Conservation (phyloP, 176 grass and related monocot genomes). For the Oryza officinalis region DNA sequence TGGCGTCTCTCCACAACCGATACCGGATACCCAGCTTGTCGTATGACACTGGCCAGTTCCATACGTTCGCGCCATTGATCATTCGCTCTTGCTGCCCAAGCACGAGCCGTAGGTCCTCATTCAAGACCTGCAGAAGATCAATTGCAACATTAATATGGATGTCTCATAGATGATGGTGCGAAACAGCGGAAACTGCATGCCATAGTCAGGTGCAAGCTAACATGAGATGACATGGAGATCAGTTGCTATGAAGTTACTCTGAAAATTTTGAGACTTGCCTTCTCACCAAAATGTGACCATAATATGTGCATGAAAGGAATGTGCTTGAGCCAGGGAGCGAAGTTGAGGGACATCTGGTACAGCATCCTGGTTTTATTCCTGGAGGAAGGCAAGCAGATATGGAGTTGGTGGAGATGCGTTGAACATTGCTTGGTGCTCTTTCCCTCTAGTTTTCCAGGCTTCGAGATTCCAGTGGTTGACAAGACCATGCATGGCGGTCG, state of each 20-base stretch:
- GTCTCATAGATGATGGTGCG: background rate
- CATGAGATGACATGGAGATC: background rate
- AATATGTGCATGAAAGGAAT: conserved; percentile 75
- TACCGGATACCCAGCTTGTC: conserved; percentile 95
- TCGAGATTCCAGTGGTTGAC: conserved; percentile 91
- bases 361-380: conserved; percentile 88
- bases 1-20: conserved; percentile 21
- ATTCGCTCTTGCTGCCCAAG: conserved; percentile 93
- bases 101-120: conserved; percentile 90
- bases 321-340: conserved; percentile 93
- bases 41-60: conserved; percentile 85
- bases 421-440: conserved; percentile 70
- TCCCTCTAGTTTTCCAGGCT: conserved; percentile 87
- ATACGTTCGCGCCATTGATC: conserved; percentile 81
- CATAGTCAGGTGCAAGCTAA: background rate
- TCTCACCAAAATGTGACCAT: conserved; percentile 90
- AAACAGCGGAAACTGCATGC: background rate
- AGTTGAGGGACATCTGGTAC: conserved; percentile 92
- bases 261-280: conserved; percentile 48
- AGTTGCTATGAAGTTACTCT: background rate
- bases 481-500: conserved; percentile 87
- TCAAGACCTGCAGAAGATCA: conserved; percentile 67
- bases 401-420: conserved; percentile 94
- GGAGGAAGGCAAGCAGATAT: conserved; percentile 88
- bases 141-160: background rate